Percentiles rank a stretch among this genome's conserved stretches.
Evolutionary conservation across 2,329 filamentous ascomycete species (phyloP).

Genomic region (Drechmeria coniospora): DNA sequence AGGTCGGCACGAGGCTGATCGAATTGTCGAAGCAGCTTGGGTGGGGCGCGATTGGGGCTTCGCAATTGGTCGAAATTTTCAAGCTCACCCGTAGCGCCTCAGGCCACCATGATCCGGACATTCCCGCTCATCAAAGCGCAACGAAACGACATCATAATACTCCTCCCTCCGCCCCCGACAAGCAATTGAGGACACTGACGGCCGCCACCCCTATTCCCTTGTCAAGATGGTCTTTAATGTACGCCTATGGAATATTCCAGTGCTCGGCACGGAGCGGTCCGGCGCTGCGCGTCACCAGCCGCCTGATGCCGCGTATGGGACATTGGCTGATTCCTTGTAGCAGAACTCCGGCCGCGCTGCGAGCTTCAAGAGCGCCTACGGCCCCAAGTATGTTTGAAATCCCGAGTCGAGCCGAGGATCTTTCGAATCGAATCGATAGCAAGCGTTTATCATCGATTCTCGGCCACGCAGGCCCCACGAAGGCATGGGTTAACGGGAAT

Average conservation of each 20-base stretch:
- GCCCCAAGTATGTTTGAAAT: conserved; percentile 42
- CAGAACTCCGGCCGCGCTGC: conserved; percentile 32
- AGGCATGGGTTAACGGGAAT: conserved; percentile 12
- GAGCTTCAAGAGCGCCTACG: conserved; percentile 46
- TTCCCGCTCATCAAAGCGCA: conserved; percentile 21
- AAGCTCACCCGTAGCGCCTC: conserved; percentile 12
- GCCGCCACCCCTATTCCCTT: conserved; percentile 12
- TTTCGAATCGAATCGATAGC: not conserved
- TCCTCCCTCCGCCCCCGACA: conserved; percentile 6
- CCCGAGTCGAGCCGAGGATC: not conserved
- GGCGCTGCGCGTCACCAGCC: no score
- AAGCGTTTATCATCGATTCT: not conserved
- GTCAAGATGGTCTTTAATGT: conserved; percentile 27
- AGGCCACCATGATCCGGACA: conserved; percentile 17
- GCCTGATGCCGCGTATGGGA: no score
- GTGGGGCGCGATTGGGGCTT: conserved; percentile 5
- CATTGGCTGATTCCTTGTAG: conserved; percentile 8
- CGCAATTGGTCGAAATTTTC: conserved; percentile 8
- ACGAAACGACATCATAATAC: conserved; percentile 7
- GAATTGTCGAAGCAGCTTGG: conserved; percentile 1
- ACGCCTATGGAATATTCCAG: conserved; percentile 8
- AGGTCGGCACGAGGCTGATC: conserved; percentile 4
- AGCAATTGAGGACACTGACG: conserved; percentile 21
- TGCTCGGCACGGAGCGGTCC: not conserved
- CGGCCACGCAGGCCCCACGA: not conserved